These are phyloP conservation scores for Pseudogymnoascus pannorum DNA, from an alignment of 2,329 filamentous ascomycete genomes.

Conservation along the genomic window DNA sequence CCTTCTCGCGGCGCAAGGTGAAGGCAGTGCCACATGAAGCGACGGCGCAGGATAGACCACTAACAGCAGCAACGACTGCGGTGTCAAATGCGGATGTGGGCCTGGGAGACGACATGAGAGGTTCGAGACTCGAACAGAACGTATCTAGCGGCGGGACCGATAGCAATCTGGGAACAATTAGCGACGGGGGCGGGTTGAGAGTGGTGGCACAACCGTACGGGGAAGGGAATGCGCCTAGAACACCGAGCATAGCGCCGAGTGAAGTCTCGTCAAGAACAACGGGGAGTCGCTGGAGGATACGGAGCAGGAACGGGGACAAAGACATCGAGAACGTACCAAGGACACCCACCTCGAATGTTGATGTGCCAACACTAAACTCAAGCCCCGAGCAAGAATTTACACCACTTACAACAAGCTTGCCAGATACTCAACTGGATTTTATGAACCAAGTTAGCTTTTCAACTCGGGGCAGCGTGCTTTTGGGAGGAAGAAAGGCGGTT, in stretches of 20 bases:
- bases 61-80: conserved; percentile 38
- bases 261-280: neutral
- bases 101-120: conserved; percentile 38
- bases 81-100: conserved; percentile 26
- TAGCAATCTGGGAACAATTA: conserved; percentile 30
- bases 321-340: neutral
- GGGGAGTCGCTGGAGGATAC: conserved; percentile 8
- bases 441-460: conserved; percentile 52
- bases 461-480: conserved; percentile 57
- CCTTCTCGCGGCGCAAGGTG: conserved; percentile 25
- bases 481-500: conserved; percentile 39
- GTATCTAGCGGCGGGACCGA: conserved; percentile 37
- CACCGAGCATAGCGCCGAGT: neutral
- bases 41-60: conserved; percentile 49
- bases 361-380: neutral
- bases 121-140: conserved; percentile 46
- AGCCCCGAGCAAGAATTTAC: conserved; percentile 32
- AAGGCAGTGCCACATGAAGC: conserved; percentile 55
- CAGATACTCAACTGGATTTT: conserved; percentile 48
- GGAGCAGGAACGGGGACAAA: neutral
- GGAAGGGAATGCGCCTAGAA: neutral
- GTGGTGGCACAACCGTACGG: neutral
- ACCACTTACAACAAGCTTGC: conserved; percentile 50
- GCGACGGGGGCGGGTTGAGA: conserved; percentile 13
- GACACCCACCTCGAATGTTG: neutral